phyloP scores from a whole-genome alignment of 352 stramenopile species.

The Phytophthora sojae region DNA sequence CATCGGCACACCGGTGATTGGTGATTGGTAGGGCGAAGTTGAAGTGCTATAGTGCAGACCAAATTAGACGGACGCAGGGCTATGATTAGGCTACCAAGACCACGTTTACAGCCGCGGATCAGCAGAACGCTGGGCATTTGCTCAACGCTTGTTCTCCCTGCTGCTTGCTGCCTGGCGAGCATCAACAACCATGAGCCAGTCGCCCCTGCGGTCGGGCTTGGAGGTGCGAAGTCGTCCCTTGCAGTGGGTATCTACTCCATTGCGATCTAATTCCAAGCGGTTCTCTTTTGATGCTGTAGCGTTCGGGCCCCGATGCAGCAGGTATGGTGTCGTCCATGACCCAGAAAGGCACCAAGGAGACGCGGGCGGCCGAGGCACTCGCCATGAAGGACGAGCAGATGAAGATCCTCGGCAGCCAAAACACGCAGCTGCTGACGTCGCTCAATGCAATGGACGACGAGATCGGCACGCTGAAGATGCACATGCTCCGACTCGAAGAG shows the following conservation, averaged over 20 bases:
- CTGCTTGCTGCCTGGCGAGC: neutral
- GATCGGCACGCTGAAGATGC: conserved; percentile 64
- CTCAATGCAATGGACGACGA: conserved; percentile 91
- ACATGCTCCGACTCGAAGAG: conserved; percentile 82
- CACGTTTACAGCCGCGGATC: neutral
- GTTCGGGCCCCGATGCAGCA: conserved; percentile 31
- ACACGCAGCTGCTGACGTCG: conserved; percentile 85
- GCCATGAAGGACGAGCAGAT: conserved; percentile 97
- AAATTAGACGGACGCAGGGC: conserved; percentile 12
- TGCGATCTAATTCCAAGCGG: neutral
- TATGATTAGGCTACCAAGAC: conserved; percentile 31
- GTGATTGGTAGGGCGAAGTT: neutral
- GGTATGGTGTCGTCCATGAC: conserved; percentile 52
- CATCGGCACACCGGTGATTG: neutral
- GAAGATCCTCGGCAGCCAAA: conserved; percentile 95
- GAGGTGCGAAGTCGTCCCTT: conserved; percentile 19
- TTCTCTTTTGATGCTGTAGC: conserved; percentile 13
- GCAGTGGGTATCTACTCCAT: neutral
- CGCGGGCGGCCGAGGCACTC: conserved; percentile 90
- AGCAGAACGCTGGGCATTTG: neutral
- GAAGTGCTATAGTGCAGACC: neutral
- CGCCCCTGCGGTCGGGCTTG: conserved; percentile 16
- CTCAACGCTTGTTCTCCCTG: neutral
- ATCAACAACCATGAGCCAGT: conserved; percentile 33
- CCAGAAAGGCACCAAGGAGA: conserved; percentile 86